phyloP scores from a whole-genome alignment of 176 grass and related monocot species.

The Cymbopogon citratus region DNA sequence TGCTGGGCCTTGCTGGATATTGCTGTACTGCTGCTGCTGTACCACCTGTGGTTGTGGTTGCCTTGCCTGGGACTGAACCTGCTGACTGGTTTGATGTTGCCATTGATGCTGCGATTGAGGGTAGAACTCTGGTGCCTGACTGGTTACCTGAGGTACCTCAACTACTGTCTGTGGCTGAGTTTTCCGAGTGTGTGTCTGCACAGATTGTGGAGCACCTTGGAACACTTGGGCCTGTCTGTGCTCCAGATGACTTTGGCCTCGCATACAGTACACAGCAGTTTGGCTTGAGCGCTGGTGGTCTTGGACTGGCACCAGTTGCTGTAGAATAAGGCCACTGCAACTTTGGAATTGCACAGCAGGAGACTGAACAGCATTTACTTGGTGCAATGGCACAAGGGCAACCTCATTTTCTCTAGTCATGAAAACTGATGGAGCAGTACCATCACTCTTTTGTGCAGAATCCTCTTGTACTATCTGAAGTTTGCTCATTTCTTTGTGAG shows the following conservation, averaged over 20 bases:
- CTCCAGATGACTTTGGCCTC: conserved; percentile 36
- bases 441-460: conserved; percentile 50
- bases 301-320: conserved; percentile 44
- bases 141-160: conserved; percentile 25
- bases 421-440: conserved; percentile 36
- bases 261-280: conserved; percentile 38
- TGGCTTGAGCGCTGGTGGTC: conserved; percentile 36
- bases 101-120: conserved; percentile 54
- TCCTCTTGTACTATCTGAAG: conserved; percentile 70
- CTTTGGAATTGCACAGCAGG: conserved; percentile 48
- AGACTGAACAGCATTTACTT: conserved; percentile 40
- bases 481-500: conserved; percentile 74
- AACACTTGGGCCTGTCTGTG: conserved; percentile 30
- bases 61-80: conserved; percentile 42
- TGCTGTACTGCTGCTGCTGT: conserved; percentile 49
- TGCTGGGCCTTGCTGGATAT: conserved; percentile 45
- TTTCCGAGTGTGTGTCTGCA: conserved; percentile 38
- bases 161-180: conserved; percentile 35
- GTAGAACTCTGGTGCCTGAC: conserved; percentile 42
- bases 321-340: conserved; percentile 49
- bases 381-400: conserved; percentile 61
- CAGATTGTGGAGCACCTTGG: conserved; percentile 46
- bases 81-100: conserved; percentile 42
- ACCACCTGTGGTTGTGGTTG: conserved; percentile 42
- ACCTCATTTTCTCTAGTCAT: conserved; percentile 56